phyloP scores from a whole-genome alignment of 192 early-diverging fungal genomes.

The Phycomyces nitens region DNA sequence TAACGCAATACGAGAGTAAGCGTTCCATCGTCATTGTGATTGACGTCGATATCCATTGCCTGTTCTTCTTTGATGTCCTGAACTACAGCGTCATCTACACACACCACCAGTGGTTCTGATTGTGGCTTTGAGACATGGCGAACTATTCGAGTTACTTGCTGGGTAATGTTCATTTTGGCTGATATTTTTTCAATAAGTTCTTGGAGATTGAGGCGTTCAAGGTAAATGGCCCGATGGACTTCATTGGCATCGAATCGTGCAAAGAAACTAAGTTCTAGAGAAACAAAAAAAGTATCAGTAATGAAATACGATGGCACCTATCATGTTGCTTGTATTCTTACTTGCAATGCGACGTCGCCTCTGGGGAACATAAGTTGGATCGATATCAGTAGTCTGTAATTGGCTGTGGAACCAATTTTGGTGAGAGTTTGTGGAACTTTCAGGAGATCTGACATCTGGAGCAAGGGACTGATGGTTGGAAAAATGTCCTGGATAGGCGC shows the following conservation, averaged over 20 bases:
- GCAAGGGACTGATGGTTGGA: neutral
- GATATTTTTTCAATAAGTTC: slow-evolving; percentile 52
- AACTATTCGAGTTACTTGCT: slow-evolving; percentile 39
- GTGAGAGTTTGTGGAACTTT: neutral
- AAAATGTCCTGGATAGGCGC: neutral
- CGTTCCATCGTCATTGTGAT: slow-evolving; percentile 38
- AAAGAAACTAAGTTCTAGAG: slow-evolving; percentile 51
- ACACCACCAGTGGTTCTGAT: slow-evolving; percentile 49
- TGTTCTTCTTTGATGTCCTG: slow-evolving; percentile 61
- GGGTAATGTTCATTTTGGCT: slow-evolving; percentile 51
- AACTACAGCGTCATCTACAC: slow-evolving; percentile 57
- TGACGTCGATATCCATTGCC: slow-evolving; percentile 55
- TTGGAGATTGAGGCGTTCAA: slow-evolving; percentile 50
- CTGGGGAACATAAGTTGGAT: slow-evolving; percentile 62
- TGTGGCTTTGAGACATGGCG: slow-evolving; percentile 25
- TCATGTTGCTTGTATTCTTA: slow-evolving; percentile 12
- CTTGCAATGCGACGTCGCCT: slow-evolving; percentile 34
- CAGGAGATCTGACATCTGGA: neutral
- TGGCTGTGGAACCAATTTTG: neutral
- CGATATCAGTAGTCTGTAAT: slow-evolving; percentile 42
- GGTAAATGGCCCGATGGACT: slow-evolving; percentile 61
- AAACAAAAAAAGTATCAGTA: slow-evolving; percentile 12
- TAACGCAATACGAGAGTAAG: slow-evolving; percentile 44
- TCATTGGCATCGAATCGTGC: slow-evolving; percentile 50
- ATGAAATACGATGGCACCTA: neutral